Conservation (phyloP, 306 rosid species). For the Malus fusca region DNA sequence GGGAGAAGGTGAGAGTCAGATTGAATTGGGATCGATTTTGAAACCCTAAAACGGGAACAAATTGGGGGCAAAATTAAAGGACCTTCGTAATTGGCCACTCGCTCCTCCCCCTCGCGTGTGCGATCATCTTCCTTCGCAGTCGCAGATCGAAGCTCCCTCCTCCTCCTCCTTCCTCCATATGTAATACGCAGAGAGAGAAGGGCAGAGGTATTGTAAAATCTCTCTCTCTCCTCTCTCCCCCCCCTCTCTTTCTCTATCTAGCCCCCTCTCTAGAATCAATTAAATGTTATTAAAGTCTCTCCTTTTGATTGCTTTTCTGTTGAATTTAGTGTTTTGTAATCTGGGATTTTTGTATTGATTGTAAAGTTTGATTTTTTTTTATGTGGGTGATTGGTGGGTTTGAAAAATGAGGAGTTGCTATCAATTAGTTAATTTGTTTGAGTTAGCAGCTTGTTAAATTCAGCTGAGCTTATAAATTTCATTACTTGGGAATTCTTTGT, state of each 20-base stretch:
- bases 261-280: background rate
- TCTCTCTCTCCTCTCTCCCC: too few species aligned
- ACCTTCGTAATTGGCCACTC: slow-evolving; percentile 20
- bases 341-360: background rate
- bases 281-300: background rate
- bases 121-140: slow-evolving; percentile 2
- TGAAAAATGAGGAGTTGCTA: background rate
- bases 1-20: slow-evolving; percentile 30
- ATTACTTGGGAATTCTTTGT: background rate
- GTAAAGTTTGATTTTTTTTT: background rate
- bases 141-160: slow-evolving; percentile 10
- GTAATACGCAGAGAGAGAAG: background rate
- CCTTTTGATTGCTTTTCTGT: background rate
- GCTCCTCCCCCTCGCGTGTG: slow-evolving; percentile 33
- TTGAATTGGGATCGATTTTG: slow-evolving; percentile 1
- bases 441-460: background rate
- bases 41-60: slow-evolving; percentile 22
- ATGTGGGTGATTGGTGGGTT: background rate
- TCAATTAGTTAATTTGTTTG: background rate
- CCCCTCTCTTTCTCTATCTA: background rate
- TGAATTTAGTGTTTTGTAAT: background rate
- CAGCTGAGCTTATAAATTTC: background rate
- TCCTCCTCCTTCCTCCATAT: background rate
- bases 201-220: background rate
- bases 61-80: slow-evolving; percentile 1